phyloP scores from a whole-genome alignment of 2,329 filamentous ascomycete species.

The Epichloe aotearoae region DNA sequence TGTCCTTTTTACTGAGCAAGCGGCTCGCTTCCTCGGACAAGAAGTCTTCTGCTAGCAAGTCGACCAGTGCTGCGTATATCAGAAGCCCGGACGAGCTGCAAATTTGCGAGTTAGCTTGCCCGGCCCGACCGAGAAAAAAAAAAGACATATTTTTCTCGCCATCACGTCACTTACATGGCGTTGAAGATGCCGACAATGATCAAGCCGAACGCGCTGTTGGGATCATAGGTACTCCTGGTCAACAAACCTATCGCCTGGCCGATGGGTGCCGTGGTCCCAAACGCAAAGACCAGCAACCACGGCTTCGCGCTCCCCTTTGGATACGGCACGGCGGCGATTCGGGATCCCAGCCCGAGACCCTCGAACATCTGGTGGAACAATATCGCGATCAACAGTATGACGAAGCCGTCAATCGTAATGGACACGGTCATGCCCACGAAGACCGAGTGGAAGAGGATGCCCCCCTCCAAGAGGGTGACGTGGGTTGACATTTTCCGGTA shows the following conservation, averaged over 20 bases:
- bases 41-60: slow-evolving; percentile 52
- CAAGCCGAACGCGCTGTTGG: slow-evolving; percentile 48
- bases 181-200: slow-evolving; percentile 54
- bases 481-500: slow-evolving; percentile 56
- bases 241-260: slow-evolving; percentile 50
- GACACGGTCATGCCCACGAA: slow-evolving; percentile 64
- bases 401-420: slow-evolving; percentile 53
- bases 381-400: slow-evolving; percentile 55
- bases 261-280: slow-evolving; percentile 50
- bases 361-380: slow-evolving; percentile 60
- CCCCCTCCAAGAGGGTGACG: slow-evolving; percentile 62
- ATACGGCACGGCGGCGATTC: slow-evolving; percentile 55
- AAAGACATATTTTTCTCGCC: neutral
- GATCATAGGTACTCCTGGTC: slow-evolving; percentile 45
- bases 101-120: neutral
- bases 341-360: slow-evolving; percentile 56
- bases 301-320: slow-evolving; percentile 41
- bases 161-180: slow-evolving; percentile 36
- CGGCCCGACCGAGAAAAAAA: neutral
- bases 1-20: slow-evolving; percentile 37
- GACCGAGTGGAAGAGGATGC: slow-evolving; percentile 67
- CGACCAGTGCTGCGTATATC: slow-evolving; percentile 49
- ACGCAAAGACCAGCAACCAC: slow-evolving; percentile 48
- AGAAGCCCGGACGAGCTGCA: slow-evolving; percentile 43
- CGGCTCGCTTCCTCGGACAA: slow-evolving; percentile 41